Base-by-base conservation (phyloP, 352 stramenopile genomes). In the Globisporangium irregulare region DNA sequence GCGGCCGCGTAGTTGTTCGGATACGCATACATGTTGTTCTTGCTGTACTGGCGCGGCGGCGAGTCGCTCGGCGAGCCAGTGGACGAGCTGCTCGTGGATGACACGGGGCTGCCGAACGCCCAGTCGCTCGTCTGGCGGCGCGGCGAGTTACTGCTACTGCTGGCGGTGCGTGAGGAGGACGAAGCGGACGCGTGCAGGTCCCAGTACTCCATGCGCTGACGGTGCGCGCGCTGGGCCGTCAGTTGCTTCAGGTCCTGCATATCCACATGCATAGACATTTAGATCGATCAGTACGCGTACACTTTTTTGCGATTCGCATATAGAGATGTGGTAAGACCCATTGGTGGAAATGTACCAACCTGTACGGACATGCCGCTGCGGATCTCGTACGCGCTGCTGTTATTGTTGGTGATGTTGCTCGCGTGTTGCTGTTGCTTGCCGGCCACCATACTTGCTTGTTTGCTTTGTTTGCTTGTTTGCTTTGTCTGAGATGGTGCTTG, bases 291-390 rank as follows among this genome's bases (percentile, higher is more conserved):
- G 53, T 20, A 50, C 67, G 66, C 60, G 32, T 24, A 43, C 29
- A 38, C 29, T 32, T 32, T 32, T 32, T 32, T 32, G 29, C 29
- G 29, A 8, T 32, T 32, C 29, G 29, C 29, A 32, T 32, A 32
- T 32, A 7, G 29, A 32, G 4, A 32, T 32, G 29, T 32, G 29
- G 29, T 32, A 2, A 8, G 29, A 32, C 29, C 29, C 29, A 32
- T 32, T 32, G 29, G 29, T 32, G 29, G 29, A 4, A 32, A 32
- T 32, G 29, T 32, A 32, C 29, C 29, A 32, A 32, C 29, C 82
- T 92, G 85, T 25, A 94, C 86, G 38, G 81, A 91, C 86, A 94
- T 94, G 68, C 86, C 86, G 61, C 84, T 93, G 66, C 86, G 84
- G 72, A 94, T 90, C 75, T 91, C 82, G 59, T 80, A 87, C 29